Evolutionary conservation across 2,329 filamentous ascomycete species (phyloP).

Genomic region (Aspergillus sp.): DNA sequence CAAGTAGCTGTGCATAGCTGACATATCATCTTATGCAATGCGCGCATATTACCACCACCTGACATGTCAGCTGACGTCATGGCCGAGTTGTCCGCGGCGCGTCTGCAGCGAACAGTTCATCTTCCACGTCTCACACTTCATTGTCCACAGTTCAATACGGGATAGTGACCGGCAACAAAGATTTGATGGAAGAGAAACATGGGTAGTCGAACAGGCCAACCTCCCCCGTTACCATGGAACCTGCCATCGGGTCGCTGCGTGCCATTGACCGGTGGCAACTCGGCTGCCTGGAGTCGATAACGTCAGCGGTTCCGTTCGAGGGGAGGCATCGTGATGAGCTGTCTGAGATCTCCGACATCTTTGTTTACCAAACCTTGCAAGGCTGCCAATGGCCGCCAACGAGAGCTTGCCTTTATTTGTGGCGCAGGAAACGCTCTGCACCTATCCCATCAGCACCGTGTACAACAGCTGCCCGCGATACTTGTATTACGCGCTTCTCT

Average conservation of each 20-base stretch:
- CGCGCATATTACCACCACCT: not conserved
- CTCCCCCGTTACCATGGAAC: too few species aligned
- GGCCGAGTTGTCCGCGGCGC: not conserved
- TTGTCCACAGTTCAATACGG: too few species aligned
- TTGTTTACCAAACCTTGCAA: not conserved
- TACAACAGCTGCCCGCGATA: conserved; percentile 35
- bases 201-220: too few species aligned
- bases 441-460: conserved; percentile 34
- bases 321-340: too few species aligned
- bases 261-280: not conserved
- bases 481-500: conserved; percentile 32
- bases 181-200: too few species aligned
- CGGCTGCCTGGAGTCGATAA: not conserved
- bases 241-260: too few species aligned
- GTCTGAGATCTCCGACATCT: too few species aligned
- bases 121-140: too few species aligned
- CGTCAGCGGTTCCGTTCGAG: not conserved
- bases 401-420: conserved; percentile 19
- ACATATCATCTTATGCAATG: not conserved
- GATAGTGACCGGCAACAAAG: too few species aligned
- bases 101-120: too few species aligned
- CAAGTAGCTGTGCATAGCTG: not conserved
- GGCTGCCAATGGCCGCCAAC: not conserved
- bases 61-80: not conserved
- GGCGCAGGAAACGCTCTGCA: conserved; percentile 30